A percentile compares a stretch with the other conserved stretches of the same genome.
Conservation (phyloP, 257 asterid species). For the Jacaranda copaia region DNA sequence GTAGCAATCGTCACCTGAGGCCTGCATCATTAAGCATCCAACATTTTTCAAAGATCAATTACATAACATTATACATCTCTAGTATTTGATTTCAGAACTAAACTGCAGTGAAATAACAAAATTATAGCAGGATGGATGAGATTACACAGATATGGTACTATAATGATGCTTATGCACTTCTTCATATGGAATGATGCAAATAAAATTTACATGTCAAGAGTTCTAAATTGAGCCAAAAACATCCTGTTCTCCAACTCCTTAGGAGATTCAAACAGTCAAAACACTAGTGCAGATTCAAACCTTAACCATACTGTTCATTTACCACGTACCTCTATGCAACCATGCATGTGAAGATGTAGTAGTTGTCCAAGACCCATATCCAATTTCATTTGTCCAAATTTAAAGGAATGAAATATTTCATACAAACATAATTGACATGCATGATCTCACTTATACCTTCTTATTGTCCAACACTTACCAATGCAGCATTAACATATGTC, state of each 20-base stretch:
- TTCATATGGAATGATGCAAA: background rate
- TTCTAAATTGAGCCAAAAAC: background rate
- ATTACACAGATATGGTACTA: background rate
- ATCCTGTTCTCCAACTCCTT: background rate
- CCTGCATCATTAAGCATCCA: constrained; percentile 66
- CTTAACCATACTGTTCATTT: background rate
- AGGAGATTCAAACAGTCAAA: constrained; percentile 18
- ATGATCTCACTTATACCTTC: constrained; percentile 13
- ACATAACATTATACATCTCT: background rate
- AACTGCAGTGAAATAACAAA: background rate
- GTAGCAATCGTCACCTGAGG: constrained; percentile 99
- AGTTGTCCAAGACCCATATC: background rate
- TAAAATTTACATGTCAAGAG: background rate
- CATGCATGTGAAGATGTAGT: background rate
- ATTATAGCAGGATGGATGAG: background rate
- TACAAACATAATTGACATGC: background rate
- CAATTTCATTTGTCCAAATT: background rate
- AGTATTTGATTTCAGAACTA: background rate
- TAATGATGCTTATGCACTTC: background rate
- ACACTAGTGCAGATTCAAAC: background rate
- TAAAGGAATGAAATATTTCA: background rate
- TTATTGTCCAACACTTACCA: background rate
- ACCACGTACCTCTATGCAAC: background rate
- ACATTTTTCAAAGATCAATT: constrained; percentile 24
- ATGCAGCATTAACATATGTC: background rate